Evolutionary conservation across 768 basidiomycete species (phyloP), one percentile per base, ranked within the genome.

Genomic region (Butyriboletus loyo): DNA sequence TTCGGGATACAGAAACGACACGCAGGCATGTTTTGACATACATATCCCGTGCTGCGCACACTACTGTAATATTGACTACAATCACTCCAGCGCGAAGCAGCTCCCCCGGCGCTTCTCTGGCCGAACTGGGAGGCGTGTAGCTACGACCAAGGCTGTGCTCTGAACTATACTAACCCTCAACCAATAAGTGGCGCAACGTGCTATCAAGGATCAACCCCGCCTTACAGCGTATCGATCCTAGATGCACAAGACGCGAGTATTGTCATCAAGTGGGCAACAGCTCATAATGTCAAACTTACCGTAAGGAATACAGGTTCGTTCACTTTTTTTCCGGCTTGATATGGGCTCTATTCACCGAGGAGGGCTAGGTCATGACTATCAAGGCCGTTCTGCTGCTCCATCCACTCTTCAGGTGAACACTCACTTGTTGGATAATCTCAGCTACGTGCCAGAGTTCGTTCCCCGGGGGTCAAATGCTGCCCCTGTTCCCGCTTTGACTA

Each of bases 401-500:
- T 64, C 56, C 9, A 53, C 64, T 9, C 58, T 66, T 25, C 64
- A 66, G 32, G 64, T 63, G 17, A 36, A 56, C 38, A 65, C 63
- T 4, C 63, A 66, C 41, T 9, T 40, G 7, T 8, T 65, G 40
- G 39, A 55, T 15, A 41, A 21, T 21, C 50, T 66, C 2, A 47
- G 5, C 13, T 65, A 60, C 28, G 34, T 54, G 24, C 28, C 54
- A 22, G 53, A 56, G 19, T 66, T 65, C 22, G 54, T 61, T 15
- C 54, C 64, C 0, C 43, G 40, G n/a, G 64, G 64, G 19, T 65
- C 61, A 1, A 0, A 46, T 47, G 46, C 50, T 21, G 21, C 44
- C 2, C 49, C 58, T 4, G 56, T 64, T 31, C 40, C 58, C 1
- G 64, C 64, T 13, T 35, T 63, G 38, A 56, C 45, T 22, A 51